These are phyloP conservation scores for Mucor indicus DNA, from an alignment of 371 early-diverging fungal genomes.

Conservation along the genomic window DNA sequence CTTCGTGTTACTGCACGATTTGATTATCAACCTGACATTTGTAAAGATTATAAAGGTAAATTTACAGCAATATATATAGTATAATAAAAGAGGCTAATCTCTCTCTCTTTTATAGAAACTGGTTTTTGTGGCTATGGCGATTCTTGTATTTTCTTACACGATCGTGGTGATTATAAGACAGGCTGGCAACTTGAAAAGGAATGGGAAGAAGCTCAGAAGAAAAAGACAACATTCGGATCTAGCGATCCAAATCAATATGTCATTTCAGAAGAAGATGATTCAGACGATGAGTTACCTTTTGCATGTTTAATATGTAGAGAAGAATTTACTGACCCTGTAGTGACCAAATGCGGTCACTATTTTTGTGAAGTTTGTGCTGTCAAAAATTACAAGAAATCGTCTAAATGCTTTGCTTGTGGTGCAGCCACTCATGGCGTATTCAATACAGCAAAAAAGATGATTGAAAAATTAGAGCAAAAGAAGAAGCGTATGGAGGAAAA, in stretches of 20 bases:
- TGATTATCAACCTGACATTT: conserved; percentile 97
- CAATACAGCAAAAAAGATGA: conserved; percentile 76
- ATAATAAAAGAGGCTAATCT: background rate
- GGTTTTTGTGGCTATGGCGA: conserved; percentile 98
- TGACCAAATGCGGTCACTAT: conserved; percentile 92
- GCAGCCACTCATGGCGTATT: conserved; percentile 85
- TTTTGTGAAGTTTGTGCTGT: conserved; percentile 96
- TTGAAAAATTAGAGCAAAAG: conserved; percentile 61
- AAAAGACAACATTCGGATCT: conserved; percentile 49
- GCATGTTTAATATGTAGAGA: conserved; percentile 91
- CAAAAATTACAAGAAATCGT: conserved; percentile 70
- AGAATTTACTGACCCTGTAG: conserved; percentile 84
- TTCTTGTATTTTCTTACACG: conserved; percentile 95
- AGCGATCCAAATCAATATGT: conserved; percentile 51
- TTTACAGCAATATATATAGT: background rate
- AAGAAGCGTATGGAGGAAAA: conserved; percentile 32
- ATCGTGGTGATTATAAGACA: conserved; percentile 93
- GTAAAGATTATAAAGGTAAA: conserved; percentile 96
- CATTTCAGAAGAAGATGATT: conserved; percentile 46
- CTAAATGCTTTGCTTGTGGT: conserved; percentile 92
- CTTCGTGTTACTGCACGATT: conserved; percentile 84
- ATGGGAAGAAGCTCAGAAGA: conserved; percentile 86
- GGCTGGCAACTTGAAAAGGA: conserved; percentile 96
- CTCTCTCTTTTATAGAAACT: conserved; percentile 48
- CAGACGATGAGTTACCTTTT: conserved; percentile 77